Conservation (phyloP, 2,329 filamentous ascomycete species). For the Colletotrichum limetticola region DNA sequence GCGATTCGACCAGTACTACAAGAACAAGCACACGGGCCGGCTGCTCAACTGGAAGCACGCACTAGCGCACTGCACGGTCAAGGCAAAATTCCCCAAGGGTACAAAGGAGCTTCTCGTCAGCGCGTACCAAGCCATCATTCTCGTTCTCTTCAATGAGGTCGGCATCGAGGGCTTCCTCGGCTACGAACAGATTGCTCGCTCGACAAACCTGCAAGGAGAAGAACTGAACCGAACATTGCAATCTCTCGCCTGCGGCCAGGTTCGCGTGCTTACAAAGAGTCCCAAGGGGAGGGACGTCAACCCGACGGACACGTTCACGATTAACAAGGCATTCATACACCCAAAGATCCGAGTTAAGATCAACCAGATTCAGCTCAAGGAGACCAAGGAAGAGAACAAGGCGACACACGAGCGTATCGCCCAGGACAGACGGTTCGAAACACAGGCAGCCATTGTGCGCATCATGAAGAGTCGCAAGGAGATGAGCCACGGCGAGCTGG, state of each 20-base stretch:
- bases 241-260: slow-evolving; percentile 91
- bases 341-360: slow-evolving; percentile 94
- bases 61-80: slow-evolving; percentile 89
- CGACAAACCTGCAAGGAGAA: slow-evolving; percentile 78
- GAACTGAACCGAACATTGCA: slow-evolving; percentile 93
- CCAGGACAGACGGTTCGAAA: slow-evolving; percentile 93
- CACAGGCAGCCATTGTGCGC: slow-evolving; percentile 93
- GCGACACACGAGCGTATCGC: slow-evolving; percentile 91
- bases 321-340: slow-evolving; percentile 82
- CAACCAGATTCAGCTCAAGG: slow-evolving; percentile 97
- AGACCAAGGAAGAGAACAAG: slow-evolving; percentile 94
- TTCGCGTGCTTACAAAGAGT: slow-evolving; percentile 84
- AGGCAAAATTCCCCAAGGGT: slow-evolving; percentile 81
- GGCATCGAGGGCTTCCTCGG: slow-evolving; percentile 70
- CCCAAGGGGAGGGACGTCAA: slow-evolving; percentile 87
- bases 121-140: slow-evolving; percentile 90
- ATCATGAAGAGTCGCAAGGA: slow-evolving; percentile 96
- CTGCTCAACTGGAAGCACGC: slow-evolving; percentile 92
- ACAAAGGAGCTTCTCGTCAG: slow-evolving; percentile 90
- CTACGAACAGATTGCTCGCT: slow-evolving; percentile 79
- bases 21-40: slow-evolving; percentile 87
- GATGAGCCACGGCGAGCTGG: slow-evolving; percentile 86
- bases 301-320: slow-evolving; percentile 82
- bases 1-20: slow-evolving; percentile 87
- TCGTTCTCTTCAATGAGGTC: slow-evolving; percentile 88